Base-by-base conservation (phyloP, 2,329 filamentous ascomycete species). In the Penicillium thymicola region DNA sequence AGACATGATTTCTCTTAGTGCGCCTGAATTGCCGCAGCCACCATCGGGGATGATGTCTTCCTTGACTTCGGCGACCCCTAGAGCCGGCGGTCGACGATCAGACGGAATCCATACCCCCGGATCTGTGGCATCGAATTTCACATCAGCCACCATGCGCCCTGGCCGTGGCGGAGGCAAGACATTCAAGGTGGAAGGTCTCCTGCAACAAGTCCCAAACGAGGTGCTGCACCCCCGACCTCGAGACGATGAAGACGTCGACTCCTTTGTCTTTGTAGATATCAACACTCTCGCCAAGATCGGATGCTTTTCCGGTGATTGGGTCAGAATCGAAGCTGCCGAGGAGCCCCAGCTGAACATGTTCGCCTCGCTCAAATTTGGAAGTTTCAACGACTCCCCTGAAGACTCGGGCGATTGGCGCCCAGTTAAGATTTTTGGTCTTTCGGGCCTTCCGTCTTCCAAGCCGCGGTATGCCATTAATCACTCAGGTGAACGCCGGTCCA, bases 221-320 rank as follows among this genome's bases (percentile, higher is more conserved):
- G 75, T 95, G 2, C 78, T 99, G 2, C 89, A 97, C 62, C 94
- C 94, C 0, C 92, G 89, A 63, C 93, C 94, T 2, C 74, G 81
- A 0, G 84, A 86, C 27, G 92, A 97, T 59, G 94, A 99, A 59
- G 92, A 96, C 62, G 89, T 95, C 65, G 85, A 88, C 65, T 87
- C 90, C 2, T 86, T 94, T 46, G 83, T 97, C 2, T 99, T 93
- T 67, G 92, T 99, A 5, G 92, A 97, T 66, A 88, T 95, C 8
- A 87, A 85, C 55, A 90, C 90, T 1, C 76, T 99, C 21, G 88
- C 90, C 14, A 92, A 92, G 65, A 88, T 99, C 52, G 92, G 93
- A 16, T 97, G 93, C 73, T 99, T 99, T 70, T 97, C 93, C 0
- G 94, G 94, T 30, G 94, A 99, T 70, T 99, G 94, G 94, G 91